Conservation (phyloP, 495 filamentous ascomycete genomes). For the Letharia columbiana region DNA sequence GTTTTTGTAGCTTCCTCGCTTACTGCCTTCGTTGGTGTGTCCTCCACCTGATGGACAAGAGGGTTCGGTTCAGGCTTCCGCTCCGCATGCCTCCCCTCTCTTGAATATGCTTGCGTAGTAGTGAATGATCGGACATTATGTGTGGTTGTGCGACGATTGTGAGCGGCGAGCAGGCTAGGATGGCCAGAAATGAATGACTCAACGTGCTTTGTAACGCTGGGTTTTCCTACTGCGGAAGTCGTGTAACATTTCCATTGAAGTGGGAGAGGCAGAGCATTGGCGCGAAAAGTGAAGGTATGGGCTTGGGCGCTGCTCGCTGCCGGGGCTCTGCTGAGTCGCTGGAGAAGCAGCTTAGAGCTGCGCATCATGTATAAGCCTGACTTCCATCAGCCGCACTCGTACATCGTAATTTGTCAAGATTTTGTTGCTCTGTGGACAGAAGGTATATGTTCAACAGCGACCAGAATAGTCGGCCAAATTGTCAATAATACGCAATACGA, state of each 20-base stretch:
- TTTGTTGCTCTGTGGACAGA: neutral
- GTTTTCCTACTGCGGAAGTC: neutral
- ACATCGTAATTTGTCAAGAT: neutral
- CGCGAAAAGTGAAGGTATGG: neutral
- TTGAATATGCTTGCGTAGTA: slow-evolving; percentile 5
- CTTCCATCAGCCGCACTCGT: slow-evolving; percentile 2
- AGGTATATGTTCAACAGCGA: neutral
- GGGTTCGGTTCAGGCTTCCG: neutral
- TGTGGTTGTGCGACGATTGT: neutral
- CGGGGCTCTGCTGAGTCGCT: slow-evolving; percentile 20
- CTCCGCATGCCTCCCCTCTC: neutral
- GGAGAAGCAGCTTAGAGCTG: slow-evolving; percentile 27
- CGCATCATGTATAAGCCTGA: slow-evolving; percentile 18
- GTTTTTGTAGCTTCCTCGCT: slow-evolving; percentile 23
- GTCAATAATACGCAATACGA: slow-evolving; percentile 2
- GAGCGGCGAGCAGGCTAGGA: neutral
- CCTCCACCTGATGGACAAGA: neutral
- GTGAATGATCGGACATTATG: slow-evolving; percentile 4
- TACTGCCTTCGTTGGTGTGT: slow-evolving; percentile 18
- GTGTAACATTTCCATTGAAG: slow-evolving; percentile 2
- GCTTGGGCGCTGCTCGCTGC: slow-evolving; percentile 12
- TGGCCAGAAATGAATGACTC: neutral
- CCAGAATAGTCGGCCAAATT: neutral
- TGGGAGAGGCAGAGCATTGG: slow-evolving; percentile 1
- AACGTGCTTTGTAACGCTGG: neutral